These are phyloP conservation scores for Penicillium sp. DNA, from an alignment of 2,329 filamentous ascomycete genomes.

Conservation along the genomic window DNA sequence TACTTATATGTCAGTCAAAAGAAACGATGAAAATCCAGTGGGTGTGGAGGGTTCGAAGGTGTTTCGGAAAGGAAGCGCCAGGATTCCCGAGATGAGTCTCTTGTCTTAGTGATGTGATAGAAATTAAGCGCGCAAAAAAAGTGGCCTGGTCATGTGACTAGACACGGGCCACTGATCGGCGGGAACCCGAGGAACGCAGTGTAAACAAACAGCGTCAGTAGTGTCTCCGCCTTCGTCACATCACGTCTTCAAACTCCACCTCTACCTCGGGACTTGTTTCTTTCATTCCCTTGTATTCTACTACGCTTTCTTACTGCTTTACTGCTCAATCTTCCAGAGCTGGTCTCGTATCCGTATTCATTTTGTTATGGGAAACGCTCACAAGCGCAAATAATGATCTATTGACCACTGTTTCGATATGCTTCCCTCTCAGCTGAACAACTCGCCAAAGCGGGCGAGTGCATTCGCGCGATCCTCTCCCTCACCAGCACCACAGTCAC, in stretches of 20 bases:
- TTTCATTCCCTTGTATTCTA: not conserved
- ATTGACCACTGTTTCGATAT: conserved; percentile 39
- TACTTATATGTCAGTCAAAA: not conserved
- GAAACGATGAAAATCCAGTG: not conserved
- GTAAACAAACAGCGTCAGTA: conserved; percentile 41
- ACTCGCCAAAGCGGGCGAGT: conserved; percentile 74
- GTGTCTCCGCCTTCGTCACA: conserved; percentile 15
- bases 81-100: not conserved
- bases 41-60: not conserved
- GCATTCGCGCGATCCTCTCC: conserved; percentile 70
- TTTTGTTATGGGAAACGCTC: conserved; percentile 20
- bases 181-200: conserved; percentile 34
- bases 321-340: not conserved
- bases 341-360: not conserved
- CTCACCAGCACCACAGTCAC: conserved; percentile 56
- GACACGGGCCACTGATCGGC: conserved; percentile 30
- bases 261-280: conserved; percentile 4
- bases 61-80: not conserved
- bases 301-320: not conserved
- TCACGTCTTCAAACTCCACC: conserved; percentile 11
- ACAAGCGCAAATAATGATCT: conserved; percentile 29
- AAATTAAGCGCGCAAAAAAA: conserved; percentile 18
- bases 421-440: conserved; percentile 58
- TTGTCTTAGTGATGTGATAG: not conserved
- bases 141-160: conserved; percentile 29